Percentiles rank a stretch among this genome's conserved stretches.
Conservation (phyloP, 441 rosid species). For the Populus hybrid region DNA sequence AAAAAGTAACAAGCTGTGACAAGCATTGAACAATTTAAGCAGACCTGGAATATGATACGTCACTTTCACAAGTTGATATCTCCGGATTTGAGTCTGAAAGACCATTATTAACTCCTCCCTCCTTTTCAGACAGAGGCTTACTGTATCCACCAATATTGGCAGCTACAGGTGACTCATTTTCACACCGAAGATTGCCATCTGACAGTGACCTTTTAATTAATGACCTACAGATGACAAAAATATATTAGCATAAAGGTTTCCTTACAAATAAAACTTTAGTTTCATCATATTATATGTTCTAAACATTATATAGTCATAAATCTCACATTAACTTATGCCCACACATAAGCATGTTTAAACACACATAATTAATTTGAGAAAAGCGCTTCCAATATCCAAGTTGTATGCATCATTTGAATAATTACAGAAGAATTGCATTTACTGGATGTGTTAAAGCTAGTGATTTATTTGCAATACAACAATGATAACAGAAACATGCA, state of each 20-base stretch:
- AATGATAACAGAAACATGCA: not conserved
- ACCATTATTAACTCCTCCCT: slow-evolving; percentile 36
- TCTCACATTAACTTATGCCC: not conserved
- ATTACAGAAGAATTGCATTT: not conserved
- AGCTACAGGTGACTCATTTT: slow-evolving; percentile 39
- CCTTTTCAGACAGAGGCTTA: slow-evolving; percentile 34
- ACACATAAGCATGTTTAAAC: not conserved
- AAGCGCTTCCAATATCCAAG: not conserved
- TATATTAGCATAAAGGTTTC: slow-evolving; percentile 9
- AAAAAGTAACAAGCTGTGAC: not conserved
- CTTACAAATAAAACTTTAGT: not conserved
- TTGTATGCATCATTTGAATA: not conserved
- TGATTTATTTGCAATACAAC: not conserved
- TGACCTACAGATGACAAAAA: slow-evolving; percentile 40
- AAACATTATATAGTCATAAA: not conserved
- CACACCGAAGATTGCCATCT: slow-evolving; percentile 70
- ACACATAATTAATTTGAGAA: not conserved
- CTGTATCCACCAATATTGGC: slow-evolving; percentile 36
- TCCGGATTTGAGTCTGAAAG: slow-evolving; percentile 74
- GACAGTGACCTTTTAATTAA: slow-evolving; percentile 80
- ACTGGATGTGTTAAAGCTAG: not conserved
- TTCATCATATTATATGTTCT: not conserved
- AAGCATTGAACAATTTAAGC: not conserved
- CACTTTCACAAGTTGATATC: slow-evolving; percentile 57
- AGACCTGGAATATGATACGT: slow-evolving; percentile 55